Evolutionary conservation across 2,329 filamentous ascomycete species (phyloP).

Genomic region (Talaromyces sp.): DNA sequence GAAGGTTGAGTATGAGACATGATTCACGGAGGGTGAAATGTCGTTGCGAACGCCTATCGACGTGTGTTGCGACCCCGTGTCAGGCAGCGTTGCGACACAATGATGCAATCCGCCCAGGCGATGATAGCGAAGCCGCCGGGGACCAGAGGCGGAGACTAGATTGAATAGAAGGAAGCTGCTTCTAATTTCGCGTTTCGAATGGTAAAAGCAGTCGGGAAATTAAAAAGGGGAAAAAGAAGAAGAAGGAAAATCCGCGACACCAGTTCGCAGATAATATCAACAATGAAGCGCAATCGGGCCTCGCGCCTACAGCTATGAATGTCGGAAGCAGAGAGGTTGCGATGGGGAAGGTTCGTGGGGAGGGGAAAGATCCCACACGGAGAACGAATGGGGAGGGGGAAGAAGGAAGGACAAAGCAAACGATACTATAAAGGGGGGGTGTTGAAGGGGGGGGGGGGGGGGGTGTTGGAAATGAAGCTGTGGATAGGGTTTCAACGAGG

Average conservation of each 20-base stretch:
- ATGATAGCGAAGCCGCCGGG: not conserved
- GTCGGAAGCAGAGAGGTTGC: not conserved
- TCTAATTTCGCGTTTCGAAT: not conserved
- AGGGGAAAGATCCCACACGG: slow-evolving; percentile 10
- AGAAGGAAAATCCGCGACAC: not conserved
- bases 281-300: not conserved
- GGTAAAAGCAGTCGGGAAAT: not conserved
- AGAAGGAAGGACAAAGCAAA: slow-evolving; percentile 9
- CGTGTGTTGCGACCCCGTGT: slow-evolving; percentile 24
- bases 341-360: slow-evolving; percentile 8
- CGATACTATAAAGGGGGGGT: not conserved
- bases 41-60: slow-evolving; percentile 13
- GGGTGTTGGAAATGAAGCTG: not conserved
- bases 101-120: slow-evolving; percentile 32
- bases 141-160: not conserved
- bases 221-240: too few species aligned
- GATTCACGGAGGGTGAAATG: slow-evolving; percentile 19
- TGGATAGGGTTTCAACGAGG: not conserved
- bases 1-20: slow-evolving; percentile 83
- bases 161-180: not conserved
- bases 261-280: not conserved
- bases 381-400: slow-evolving; percentile 7
- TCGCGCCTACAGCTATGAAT: not conserved
- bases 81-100: slow-evolving; percentile 30
- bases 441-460: slow-evolving; percentile 10